Evolutionary conservation across 1,284 basidiomycete species (phyloP), one percentile per base, ranked within the genome.

Genomic region (Ustilago bromivora): DNA sequence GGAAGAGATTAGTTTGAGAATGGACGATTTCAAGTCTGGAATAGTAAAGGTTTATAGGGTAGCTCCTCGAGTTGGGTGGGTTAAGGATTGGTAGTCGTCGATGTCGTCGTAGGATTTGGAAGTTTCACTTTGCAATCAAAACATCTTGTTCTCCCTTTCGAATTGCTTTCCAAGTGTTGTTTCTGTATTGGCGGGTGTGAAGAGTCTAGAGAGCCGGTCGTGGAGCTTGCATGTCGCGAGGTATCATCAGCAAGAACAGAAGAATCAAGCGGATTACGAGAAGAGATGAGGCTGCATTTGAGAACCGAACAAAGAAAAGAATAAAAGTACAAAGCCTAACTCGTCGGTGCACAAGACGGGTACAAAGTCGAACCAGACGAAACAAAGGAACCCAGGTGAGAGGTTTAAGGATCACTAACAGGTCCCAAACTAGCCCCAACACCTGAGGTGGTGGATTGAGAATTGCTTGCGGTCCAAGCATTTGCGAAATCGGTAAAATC

Each of bases 21-120:
- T 95, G 82, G 94, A 96, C 59, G 95, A 96, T 88, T 85, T 96
- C 79, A 96, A 95, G 88, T 92, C 90, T 79, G 94, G 94, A 12
- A 88, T 88, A 53, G 89, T 95, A 49, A 92, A 84, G 10, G 78
- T 86, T 1, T 83, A 66, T 53, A 63, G 85, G 2, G 67, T 80
- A 1, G 47, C 72, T 28, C 67, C 81, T 10, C 55, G 72, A 11
- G 49, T 66, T 3, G 76, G 69, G 0, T 82, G 79, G 79, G 60
- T 82, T 8, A 32, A 53, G 2, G 62, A 65, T 34, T 76, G 74
- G 74, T 76, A 62, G 41, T 6, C 17, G 10, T 9, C 9, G 6
- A 8, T 19, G 43, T 28, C 23, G 23, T 28, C 23, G 23, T 28
- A 28, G 23, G 23, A 28, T 28, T 28, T 28, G 23, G 23, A 28